Evolutionary conservation across 306 rosid species (phyloP), one percentile per base, ranked within the genome.

Genomic region (Medicago arabica): DNA sequence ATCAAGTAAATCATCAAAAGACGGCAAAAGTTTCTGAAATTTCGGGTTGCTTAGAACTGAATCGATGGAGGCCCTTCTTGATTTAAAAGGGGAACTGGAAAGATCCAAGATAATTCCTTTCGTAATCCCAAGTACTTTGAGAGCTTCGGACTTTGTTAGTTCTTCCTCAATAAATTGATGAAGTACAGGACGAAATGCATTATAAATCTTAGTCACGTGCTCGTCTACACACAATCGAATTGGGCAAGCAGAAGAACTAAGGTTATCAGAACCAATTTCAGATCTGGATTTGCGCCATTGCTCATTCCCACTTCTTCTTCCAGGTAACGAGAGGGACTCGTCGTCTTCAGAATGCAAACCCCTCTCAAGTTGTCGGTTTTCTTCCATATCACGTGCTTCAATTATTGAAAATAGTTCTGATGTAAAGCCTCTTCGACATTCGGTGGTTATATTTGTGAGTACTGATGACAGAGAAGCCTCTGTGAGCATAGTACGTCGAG

Each of bases 251-350:
- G 88, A 90, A 85, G 87, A 76, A 77, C 86, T 81, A 40, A 87
- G 69, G 46, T 83, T 87, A 79, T 83, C 86, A 63, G 93, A 87
- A 74, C 93, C 96, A 78, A 82, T 18, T 83, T 92, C 97, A 61
- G 79, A 80, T 84, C 97, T 92, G 77, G 85, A 85, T 83, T 81
- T 83, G 67, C 98, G 96, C 98, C 98, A 95, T 86, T 90, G 93
- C 84, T 92, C 86, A 81, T 84, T 83, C 75, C 97, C 98, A 80
- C 93, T 95, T 83, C 75, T 91, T 79, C 98, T 95, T 75, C 96
- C 98, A 71, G 98, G 98, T 78, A 95, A 87, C 59, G 90, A 85
- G 82, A 85, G 81, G 59, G 89, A 83, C 76, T 78, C 65, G 41
- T 92, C 88, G 54, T 85, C 88, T n/a, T 74, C 79, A 84, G 92